phyloP scores from a whole-genome alignment of 345 rosid species.

The Gossypium mustelinum region DNA sequence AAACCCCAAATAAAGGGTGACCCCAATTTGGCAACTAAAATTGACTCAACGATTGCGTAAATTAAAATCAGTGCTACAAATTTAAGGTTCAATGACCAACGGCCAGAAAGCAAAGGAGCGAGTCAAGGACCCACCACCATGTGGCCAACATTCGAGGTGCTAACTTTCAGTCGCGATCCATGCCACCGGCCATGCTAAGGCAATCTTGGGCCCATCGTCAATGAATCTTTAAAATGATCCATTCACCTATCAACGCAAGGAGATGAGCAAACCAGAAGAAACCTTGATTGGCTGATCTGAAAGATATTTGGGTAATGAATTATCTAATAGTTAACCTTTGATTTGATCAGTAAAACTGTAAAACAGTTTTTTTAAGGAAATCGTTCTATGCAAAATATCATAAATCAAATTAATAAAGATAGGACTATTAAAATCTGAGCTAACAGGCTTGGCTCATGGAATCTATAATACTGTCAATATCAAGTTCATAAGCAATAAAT shows the following conservation, averaged over 20 bases:
- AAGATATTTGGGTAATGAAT: not conserved
- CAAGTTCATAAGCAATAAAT: too few relatives aligned
- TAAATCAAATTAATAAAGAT: not conserved
- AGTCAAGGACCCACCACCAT: constrained; percentile 27
- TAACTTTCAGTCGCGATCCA: constrained; percentile 21
- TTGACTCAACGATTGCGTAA: constrained; percentile 16
- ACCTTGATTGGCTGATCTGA: not conserved
- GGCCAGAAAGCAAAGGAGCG: not conserved
- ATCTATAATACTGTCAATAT: too few relatives aligned
- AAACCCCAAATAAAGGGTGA: constrained; percentile 8
- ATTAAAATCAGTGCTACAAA: constrained; percentile 16
- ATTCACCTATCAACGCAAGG: not conserved
- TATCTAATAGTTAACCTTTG: not conserved
- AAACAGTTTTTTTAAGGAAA: not conserved
- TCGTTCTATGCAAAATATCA: not conserved
- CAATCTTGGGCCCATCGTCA: constrained; percentile 6
- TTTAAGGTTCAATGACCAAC: not conserved
- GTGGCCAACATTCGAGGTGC: constrained; percentile 18
- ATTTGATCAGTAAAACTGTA: not conserved
- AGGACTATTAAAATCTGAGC: too few relatives aligned
- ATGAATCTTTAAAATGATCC: constrained; percentile 3
- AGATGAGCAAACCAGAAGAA: constrained; percentile 3
- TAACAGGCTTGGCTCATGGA: too few relatives aligned
- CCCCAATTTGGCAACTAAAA: constrained; percentile 17
- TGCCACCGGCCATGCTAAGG: not conserved